A percentile compares a stretch with the other conserved stretches of the same genome.
Evolutionary conservation across 1,284 basidiomycete genomes (phyloP).

Genomic region (Rhodotorula sp.): DNA sequence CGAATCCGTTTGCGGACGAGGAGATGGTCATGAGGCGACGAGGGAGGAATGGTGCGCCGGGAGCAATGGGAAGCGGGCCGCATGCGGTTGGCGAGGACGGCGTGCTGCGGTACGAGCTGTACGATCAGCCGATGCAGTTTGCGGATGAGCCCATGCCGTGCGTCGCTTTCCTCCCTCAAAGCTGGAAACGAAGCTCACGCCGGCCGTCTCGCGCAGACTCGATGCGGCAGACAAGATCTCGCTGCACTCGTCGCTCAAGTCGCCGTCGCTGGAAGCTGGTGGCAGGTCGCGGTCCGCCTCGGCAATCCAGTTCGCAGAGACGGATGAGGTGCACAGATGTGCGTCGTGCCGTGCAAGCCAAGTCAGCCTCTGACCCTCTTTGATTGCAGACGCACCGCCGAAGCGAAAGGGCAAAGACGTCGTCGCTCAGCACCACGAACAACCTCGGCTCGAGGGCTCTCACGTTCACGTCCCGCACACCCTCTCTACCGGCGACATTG

Average conservation of each 20-base stretch:
- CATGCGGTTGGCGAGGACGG: slow-evolving; percentile 45
- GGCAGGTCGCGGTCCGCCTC: slow-evolving; percentile 8
- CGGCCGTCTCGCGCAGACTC: slow-evolving; percentile 3
- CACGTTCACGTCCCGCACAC: slow-evolving; percentile 10
- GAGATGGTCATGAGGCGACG: slow-evolving; percentile 23
- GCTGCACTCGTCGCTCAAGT: slow-evolving; percentile 27
- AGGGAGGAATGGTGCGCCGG: slow-evolving; percentile 27
- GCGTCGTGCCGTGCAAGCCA: not conserved
- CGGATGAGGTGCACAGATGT: slow-evolving; percentile 31
- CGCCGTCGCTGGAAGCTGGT: slow-evolving; percentile 8
- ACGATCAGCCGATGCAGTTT: slow-evolving; percentile 56
- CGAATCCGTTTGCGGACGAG: slow-evolving; percentile 7
- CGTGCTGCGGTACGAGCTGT: slow-evolving; percentile 71
- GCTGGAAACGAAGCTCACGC: not conserved
- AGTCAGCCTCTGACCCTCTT: not conserved
- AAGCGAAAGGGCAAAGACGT: not conserved
- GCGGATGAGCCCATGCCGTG: slow-evolving; percentile 55
- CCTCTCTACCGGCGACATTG: slow-evolving; percentile 4
- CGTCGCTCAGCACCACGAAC: slow-evolving; percentile 15
- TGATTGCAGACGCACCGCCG: not conserved
- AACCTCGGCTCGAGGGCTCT: slow-evolving; percentile 1
- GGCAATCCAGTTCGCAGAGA: slow-evolving; percentile 29
- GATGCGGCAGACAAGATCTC: slow-evolving; percentile 42
- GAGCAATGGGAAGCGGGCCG: slow-evolving; percentile 31
- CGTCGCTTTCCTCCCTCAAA: not conserved